Base-by-base conservation (phyloP, 2,329 filamentous ascomycete species). In the Cladophialophora immunda region DNA sequence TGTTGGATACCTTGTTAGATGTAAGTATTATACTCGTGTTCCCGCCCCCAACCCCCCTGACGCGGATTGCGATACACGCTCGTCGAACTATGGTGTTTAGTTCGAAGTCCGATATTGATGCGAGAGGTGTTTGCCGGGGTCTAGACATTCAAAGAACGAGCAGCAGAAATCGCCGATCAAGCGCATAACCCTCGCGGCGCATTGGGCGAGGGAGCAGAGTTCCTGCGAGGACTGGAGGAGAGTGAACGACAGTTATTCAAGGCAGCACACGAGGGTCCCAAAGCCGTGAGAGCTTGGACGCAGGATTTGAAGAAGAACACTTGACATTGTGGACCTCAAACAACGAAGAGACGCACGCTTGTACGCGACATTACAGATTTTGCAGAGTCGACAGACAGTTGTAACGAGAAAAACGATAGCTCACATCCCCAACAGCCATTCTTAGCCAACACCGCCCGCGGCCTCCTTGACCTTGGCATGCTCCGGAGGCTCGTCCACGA, bases 401-500 rank as follows among this genome's bases (percentile, higher is more conserved):
- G 25, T 36, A 41, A 56, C 19, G 17, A 22, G 29, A 22, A 53
- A 32, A 52, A 13, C 41, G 8, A 15, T 47, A 27, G 50, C 27
- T 55, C 45, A 15, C 11, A 45, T 22, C 38, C 38, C 38, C 7
- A 4, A 4, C 1, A 53, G 34, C 19, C 19, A 9, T 9, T 15
- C 36, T 57, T 64, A 70, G 47, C 68, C 68, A 60, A 70, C 58
- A 58, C 68, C 68, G 38, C 68, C 68, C 9, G 68, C 68, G 4
- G 88, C 92, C 79, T 97, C 92, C 83, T 94, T 95, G 57, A 96
- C 86, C 71, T 84, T 86, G 15, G 84, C 83, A 55, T 86, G 82
- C 79, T 90, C 86, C 1, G 94, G 94, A 19, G 93, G 88, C 82
- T 97, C 94, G 79, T 99, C 95, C 67, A 99, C 91, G 78, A 99